Base-by-base conservation (phyloP, 73 alveolate genomes). In the Symbiodinium pilosum region DNA sequence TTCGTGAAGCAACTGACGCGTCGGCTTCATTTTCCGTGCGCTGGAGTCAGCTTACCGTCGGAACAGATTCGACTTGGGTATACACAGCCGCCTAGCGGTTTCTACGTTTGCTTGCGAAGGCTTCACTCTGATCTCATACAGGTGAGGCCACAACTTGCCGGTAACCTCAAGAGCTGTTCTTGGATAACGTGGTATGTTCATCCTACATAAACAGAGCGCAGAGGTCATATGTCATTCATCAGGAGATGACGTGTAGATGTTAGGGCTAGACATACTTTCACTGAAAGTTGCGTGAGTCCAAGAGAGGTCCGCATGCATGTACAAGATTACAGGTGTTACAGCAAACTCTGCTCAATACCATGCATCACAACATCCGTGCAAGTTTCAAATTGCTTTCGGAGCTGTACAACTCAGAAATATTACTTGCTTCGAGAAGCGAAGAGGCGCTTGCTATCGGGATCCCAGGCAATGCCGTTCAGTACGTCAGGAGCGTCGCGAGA, bases 381-480 rank as follows among this genome's bases (percentile, higher is more conserved):
- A n/a, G n/a, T n/a, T n/a, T n/a, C n/a, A n/a, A n/a, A n/a, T n/a
- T n/a, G n/a, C n/a, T n/a, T n/a, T n/a, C n/a, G n/a, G n/a, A n/a
- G n/a, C n/a, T n/a, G n/a, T n/a, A n/a, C n/a, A n/a, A n/a, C n/a
- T n/a, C n/a, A n/a, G n/a, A n/a, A n/a, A n/a, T n/a, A n/a, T n/a
- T n/a, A n/a, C n/a, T 26, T 20, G 34, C 6, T 56, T 16, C 77
- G 28, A 18, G 77, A 36, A 24, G 42, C 96, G 43, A 89, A 89
- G 51, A 89, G 75, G 8, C 96, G 87, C 54, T 89, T 69, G 21
- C 77, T 64, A 4, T 42, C 87, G 14, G 96, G 77, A 40, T 89
- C 96, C 96, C 96, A 89, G 30, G 96, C 96, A 42, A 89, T 89
- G 73, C 96, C 96, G 38, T 89, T 89, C 38, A 89, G 87, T 18